Evolutionary conservation across 306 rosid genomes (phyloP), one percentile per base, ranked within the genome.

Genomic region (Lathyrus oleraceus): DNA sequence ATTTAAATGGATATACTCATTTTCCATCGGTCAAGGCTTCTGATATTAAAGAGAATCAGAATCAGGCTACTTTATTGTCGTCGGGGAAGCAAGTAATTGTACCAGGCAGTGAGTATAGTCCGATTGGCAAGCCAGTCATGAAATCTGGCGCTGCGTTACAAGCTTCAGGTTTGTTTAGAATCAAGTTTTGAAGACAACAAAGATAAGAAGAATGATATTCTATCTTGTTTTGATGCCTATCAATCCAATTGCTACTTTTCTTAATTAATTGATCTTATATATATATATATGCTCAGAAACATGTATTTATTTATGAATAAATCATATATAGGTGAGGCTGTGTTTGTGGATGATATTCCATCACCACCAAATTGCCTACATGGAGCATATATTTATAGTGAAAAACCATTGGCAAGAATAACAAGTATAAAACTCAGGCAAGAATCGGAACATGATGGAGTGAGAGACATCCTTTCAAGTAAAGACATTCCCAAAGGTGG

Each of bases 281-380:
- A n/a, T 23, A 23, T 23, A 23, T 23, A 23, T 23, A 23, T 23
- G 25, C 25, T 23, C 25, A 23, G 25, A 23, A 23, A 23, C 25
- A 23, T 23, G 25, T 23, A 23, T 2, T 23, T 23, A 84, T n/a
- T 73, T 60, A n/a, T n/a, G n/a, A n/a, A n/a, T n/a, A n/a, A n/a
- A n/a, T n/a, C 65, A 27, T 70, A 21, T 72, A 23, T 71, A 92
- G 98, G 98, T 28, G 98, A 92, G 85, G 96, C 96, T 71, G 81
- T 92, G 30, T 92, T 59, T 69, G 95, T 92, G 74, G 95, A 89
- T 69, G 98, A 92, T 81, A 89, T 92, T 71, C 95, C 95, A 19
- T 82, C 96, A 35, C 96, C 96, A 6, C 16, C 44, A 69, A 74
- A 85, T 84, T 92, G 98, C 81, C 77, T 87, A 1, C 72, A 89